Evolutionary conservation across 257 asterid species (phyloP), one percentile per base, ranked within the genome.

Genomic region (Lavandula angustifolia): DNA sequence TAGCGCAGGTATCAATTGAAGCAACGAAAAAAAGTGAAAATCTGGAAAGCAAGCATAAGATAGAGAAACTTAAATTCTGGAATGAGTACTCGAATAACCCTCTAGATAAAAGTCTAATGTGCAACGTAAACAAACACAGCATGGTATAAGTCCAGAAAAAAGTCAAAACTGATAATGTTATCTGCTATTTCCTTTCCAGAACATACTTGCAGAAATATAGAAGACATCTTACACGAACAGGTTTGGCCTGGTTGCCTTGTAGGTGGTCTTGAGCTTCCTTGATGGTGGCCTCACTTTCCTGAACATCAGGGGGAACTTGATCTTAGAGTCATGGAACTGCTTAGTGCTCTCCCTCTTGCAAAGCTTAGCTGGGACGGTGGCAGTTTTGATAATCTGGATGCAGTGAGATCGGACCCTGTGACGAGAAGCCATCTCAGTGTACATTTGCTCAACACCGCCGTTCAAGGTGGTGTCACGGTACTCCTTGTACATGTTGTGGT

Each of bases 281-380:
- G 82, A 61, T 3, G 90, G 95, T n/a, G 95, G 88, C 83, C 95
- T 84, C 57, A 84, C 95, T 79, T 84, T 81, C 72, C 86, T 78
- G 73, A 58, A 66, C 22, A 81, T 73, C 63, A 81, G 60, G 0
- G 86, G 27, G 27, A 22, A 22, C 27, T 22, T 22, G 27, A 22
- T 22, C 74, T 81, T 78, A 0, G 86, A 81, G 81, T 81, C 58
- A 41, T 81, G 86, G 58, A 81, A 81, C 61, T 81, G 86, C 60
- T 81, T 81, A 3, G 81, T 72, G 35, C 83, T 78, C 76, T 81
- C 86, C 62, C 86, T 78, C 61, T 81, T 75, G 86, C 86, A 81
- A 0, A 81, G 86, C 79, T 81, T 81, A 7, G 86, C 83, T 8
- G 83, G 79, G 18, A 81, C 69, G 1, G 86, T 81, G 42, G 83